These are phyloP conservation scores for Neofusicoccum parvum DNA, from an alignment of 2,329 filamentous ascomycete genomes.

Conservation along the genomic window DNA sequence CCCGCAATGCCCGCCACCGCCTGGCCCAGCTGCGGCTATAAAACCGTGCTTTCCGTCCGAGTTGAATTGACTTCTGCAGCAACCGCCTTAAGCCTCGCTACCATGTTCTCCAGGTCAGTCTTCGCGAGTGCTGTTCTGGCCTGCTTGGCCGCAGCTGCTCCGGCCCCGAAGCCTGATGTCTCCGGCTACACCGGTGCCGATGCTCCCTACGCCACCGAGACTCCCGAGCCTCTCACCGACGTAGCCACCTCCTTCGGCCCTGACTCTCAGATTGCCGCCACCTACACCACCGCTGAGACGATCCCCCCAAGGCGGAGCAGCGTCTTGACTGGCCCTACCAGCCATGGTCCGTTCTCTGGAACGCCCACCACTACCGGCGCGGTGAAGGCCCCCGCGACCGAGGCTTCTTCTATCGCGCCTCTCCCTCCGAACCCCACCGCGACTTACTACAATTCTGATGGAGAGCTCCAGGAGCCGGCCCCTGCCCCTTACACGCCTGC, in stretches of 20 bases:
- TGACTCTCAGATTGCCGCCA: slow-evolving; percentile 44
- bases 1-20: background rate
- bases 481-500: slow-evolving; percentile 73
- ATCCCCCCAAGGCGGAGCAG: slow-evolving; percentile 51
- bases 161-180: slow-evolving; percentile 44
- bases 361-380: slow-evolving; percentile 71
- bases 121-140: slow-evolving; percentile 29
- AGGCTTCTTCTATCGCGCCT: slow-evolving; percentile 61
- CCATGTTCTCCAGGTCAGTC: slow-evolving; percentile 40
- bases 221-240: slow-evolving; percentile 26
- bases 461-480: slow-evolving; percentile 65
- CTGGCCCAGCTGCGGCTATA: background rate
- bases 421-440: slow-evolving; percentile 62
- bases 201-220: slow-evolving; percentile 42
- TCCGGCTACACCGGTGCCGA: slow-evolving; percentile 50
- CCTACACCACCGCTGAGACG: slow-evolving; percentile 33
- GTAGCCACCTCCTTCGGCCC: slow-evolving; percentile 47
- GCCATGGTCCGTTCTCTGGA: slow-evolving; percentile 70
- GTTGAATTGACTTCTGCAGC: background rate
- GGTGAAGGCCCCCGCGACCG: slow-evolving; percentile 55
- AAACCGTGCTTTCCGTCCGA: background rate
- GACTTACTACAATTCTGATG: slow-evolving; percentile 72
- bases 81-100: background rate
- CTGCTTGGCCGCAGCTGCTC: slow-evolving; percentile 38
- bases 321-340: slow-evolving; percentile 60